Percentiles rank a stretch among this genome's conserved stretches.
phyloP scores from a whole-genome alignment of 164 flowering plant species.

The Liquidambar formosana region DNA sequence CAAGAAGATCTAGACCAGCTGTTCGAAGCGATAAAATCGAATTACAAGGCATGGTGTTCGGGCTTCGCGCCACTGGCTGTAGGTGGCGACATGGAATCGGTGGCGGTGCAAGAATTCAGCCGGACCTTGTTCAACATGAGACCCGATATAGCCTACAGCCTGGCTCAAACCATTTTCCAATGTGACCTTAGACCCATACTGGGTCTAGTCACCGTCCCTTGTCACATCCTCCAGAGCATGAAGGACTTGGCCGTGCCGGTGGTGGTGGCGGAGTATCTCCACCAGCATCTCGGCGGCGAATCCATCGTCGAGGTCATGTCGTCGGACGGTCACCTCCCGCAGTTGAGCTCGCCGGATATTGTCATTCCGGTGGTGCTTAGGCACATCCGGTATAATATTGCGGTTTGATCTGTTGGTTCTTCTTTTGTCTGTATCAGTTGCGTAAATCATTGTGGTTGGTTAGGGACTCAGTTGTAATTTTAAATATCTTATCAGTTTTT shows the following conservation, averaged over 20 bases:
- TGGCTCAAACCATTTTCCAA: slow-evolving; percentile 54
- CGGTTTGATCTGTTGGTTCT: slow-evolving; percentile 10
- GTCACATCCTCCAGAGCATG: slow-evolving; percentile 62
- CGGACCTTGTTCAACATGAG: slow-evolving; percentile 77
- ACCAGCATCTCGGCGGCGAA: slow-evolving; percentile 52
- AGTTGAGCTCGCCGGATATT: slow-evolving; percentile 67
- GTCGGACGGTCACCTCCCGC: slow-evolving; percentile 72
- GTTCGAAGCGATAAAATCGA: slow-evolving; percentile 54
- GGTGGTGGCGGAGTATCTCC: slow-evolving; percentile 59
- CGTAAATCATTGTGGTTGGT: too few species aligned
- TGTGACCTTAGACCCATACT: slow-evolving; percentile 51
- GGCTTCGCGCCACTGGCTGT: slow-evolving; percentile 71
- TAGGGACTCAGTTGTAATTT: background rate
- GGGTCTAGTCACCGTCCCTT: slow-evolving; percentile 54
- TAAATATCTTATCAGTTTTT: too few species aligned
- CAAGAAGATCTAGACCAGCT: slow-evolving; percentile 60
- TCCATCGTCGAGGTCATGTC: slow-evolving; percentile 64
- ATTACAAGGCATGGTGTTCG: slow-evolving; percentile 66
- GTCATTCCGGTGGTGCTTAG: slow-evolving; percentile 59
- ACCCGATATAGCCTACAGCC: slow-evolving; percentile 66
- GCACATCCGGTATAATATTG: slow-evolving; percentile 52
- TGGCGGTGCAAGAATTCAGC: slow-evolving; percentile 73
- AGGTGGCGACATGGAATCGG: slow-evolving; percentile 71
- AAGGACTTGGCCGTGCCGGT: slow-evolving; percentile 79
- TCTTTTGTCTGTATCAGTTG: too few species aligned